Evolutionary conservation across 306 rosid genomes (phyloP), one percentile per base, ranked within the genome.

Genomic region (Inga oerstediana): DNA sequence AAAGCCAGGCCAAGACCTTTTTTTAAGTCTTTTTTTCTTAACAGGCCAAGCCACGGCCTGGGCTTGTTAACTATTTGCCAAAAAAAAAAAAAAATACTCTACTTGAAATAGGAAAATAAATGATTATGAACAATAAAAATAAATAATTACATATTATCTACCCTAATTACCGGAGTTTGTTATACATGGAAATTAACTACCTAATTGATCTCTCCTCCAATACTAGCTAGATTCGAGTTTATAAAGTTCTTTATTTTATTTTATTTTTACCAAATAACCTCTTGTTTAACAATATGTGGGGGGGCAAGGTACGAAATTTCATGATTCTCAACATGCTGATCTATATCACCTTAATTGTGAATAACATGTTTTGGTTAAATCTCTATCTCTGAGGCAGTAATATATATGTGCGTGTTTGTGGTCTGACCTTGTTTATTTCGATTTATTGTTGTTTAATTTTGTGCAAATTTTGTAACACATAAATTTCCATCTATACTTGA

Each of bases 301-400:
- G 6, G 61, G 76, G 84, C 73, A 69, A 51, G 66, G 46, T 61
- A 66, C 10, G 44, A 43, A 58, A 75, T 82, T 49, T 10, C 49
- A 32, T 56, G 32, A 5, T 67, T 34, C 22, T 7, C n/a, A 77
- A 77, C 72, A 62, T 77, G 80, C 46, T 81, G 16, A 65, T 32
- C 20, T 48, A 44, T 51, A 67, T 32, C 15, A 66, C 69, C 58
- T 52, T 46, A 49, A 66, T 62, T 79, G 48, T 49, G 82, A 64
- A 77, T 35, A 52, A 16, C 3, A 39, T 39, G 76, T 45, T 71
- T 59, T 62, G 37, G 68, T 62, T 62, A 27, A 46, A 72, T 64
- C 41, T 72, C 39, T 51, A 44, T 58, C 39, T 45, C n/a, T 65
- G 41, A 73, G 61, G 77, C 59, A 52, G 5, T 37, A 8, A 19